Base-by-base conservation (phyloP, 2,329 filamentous ascomycete genomes). In the Colletotrichum agaves region DNA sequence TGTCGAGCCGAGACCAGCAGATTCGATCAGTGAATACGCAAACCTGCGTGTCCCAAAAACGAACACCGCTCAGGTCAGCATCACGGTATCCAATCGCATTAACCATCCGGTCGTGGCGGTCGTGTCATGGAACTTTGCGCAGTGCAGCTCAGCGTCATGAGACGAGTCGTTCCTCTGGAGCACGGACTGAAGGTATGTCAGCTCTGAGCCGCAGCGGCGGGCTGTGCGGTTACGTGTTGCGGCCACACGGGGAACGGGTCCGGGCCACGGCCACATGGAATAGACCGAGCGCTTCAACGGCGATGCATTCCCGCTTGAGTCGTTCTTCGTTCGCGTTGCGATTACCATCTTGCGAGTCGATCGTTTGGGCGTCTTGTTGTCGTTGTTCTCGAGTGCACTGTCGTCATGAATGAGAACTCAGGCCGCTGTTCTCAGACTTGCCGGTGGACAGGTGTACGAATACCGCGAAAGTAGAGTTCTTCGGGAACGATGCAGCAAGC, bases 101-200 rank as follows among this genome's bases (percentile, higher is more conserved):
- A 43, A 15, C 47, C 27, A n/a, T 60, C 37, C 21, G 23, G 27
- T 11, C 35, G 17, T 15, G 12, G n/a, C n/a, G 10, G 17, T 17
- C 35, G 31, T n/a, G 50, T 39, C 61, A 57, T 8, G 57, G 43
- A 37, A 21, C 31, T 12, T 58, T 52, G 11, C 21, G 41, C 44
- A 21, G n/a, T 17, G 60, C 53, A 39, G 37, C 37, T 5, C 15
- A 12, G 44, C n/a, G 44, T 59, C 52, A 67, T 59, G 46, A 43
- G 64, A 67, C 35, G 61, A 67, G 64, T 55, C 31, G 61, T 67
- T 64, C 61, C 35, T 55, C 35, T 33, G 44, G 27, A 15, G 39
- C 60, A 64, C 61, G 43, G 53, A 53, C 60, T 35, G 13, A 44
- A 31, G n/a, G 31, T 39, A 6, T 43, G 41, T 56, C 61, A 23